Base-by-base conservation (phyloP, 352 stramenopile species). In the Peronospora belbahrii region DNA sequence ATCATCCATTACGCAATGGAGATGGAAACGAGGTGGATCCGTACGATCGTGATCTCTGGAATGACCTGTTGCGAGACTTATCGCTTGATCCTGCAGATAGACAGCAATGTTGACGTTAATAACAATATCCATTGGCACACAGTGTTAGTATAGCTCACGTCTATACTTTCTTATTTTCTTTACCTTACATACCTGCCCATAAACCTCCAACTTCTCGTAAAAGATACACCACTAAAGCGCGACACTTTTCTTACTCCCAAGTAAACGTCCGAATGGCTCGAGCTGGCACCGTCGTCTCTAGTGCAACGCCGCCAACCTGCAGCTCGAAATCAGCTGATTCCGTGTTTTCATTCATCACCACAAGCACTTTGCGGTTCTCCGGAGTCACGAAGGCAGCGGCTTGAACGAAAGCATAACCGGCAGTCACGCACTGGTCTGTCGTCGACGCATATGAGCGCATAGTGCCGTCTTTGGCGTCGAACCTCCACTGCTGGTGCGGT, bases 321-420 rank as follows among this genome's bases (percentile, higher is more conserved):
- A 93, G 44, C 41, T 81, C 66, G 22, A 93, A 88, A 23, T 67
- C 42, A 0, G 70, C 75, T 14, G 75, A 64, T 44, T 88, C 78
- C 18, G 76, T 84, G 65, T 93, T 90, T 42, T 90, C 78, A 50
- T 93, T 93, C 48, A 93, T 59, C 23, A 90, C 75, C 9, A 93
- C 79, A 40, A 86, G 62, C 24, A 93, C 77, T 42, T 75, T 88
- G 40, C 70, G 73, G 52, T 87, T 65, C 19, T 76, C 52, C 1
- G 82, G 82, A 7, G 78, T 93, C 41, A 83, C 60, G 40, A 93
- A 93, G 0, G 75, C 67, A 23, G 61, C 44, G 0, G 77, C 62
- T 50, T 89, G 81, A 13, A 85, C 62, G 45, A 92, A 86, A 13
- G 75, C 59, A 53, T 89, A 92, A 0, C 81, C 81, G 0, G 71